Conservation (phyloP, 129 eudicot genomes). For the Rutidosis leptorrhynchoides region DNA sequence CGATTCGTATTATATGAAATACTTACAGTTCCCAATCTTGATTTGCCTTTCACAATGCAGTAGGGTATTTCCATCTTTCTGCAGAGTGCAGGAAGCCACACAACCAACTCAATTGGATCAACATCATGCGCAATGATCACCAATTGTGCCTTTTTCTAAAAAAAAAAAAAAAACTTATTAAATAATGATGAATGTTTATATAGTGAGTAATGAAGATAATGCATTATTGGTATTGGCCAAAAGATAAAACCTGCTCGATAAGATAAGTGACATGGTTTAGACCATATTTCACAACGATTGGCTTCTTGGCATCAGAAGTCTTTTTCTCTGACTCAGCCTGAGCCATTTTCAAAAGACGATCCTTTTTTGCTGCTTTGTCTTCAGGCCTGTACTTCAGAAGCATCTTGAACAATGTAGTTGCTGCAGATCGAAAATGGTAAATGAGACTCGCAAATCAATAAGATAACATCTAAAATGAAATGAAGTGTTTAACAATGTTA, state of each 20-base stretch:
- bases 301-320: constrained; percentile 44
- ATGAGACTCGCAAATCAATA: not conserved
- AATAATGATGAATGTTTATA: too few relatives aligned
- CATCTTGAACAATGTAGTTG: constrained; percentile 56
- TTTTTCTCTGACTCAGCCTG: constrained; percentile 74
- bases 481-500: not conserved
- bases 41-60: constrained; percentile 93
- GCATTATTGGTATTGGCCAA: not conserved
- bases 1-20: not conserved
- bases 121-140: constrained; percentile 90
- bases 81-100: constrained; percentile 70
- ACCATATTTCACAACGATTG: constrained; percentile 81
- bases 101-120: constrained; percentile 66
- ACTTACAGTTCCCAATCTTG: constrained; percentile 61
- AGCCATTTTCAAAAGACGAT: constrained; percentile 73
- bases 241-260: constrained; percentile 57
- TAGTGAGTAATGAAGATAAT: not conserved
- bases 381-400: constrained; percentile 65
- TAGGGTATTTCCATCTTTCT: constrained; percentile 74
- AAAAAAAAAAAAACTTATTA: not conserved
- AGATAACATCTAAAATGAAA: not conserved
- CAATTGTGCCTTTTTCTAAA: constrained; percentile 67
- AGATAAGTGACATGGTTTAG: constrained; percentile 84
- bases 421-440: constrained; percentile 1
- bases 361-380: constrained; percentile 70